These are phyloP conservation scores for Phytomonas francai DNA, from an alignment of 208 protist genomes.

Conservation along the genomic window DNA sequence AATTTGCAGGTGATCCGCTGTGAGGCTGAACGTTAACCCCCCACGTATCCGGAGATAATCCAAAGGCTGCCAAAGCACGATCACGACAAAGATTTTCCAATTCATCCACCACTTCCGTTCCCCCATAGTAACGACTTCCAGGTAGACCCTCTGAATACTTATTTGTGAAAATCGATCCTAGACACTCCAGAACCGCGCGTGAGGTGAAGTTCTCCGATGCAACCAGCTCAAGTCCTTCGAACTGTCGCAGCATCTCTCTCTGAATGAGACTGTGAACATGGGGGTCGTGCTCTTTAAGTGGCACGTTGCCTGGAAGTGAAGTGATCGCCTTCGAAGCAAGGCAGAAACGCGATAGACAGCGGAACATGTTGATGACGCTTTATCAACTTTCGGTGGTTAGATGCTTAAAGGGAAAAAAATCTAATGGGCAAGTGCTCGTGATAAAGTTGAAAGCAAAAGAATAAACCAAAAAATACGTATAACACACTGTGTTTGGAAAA, in stretches of 20 bases:
- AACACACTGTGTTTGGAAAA: background rate
- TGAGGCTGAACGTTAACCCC: slow-evolving; percentile 99
- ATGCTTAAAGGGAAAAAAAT: no score
- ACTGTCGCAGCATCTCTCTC: slow-evolving; percentile 84
- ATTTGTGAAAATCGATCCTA: slow-evolving; percentile 97
- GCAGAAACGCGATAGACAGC: slow-evolving; percentile 10
- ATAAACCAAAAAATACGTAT: background rate
- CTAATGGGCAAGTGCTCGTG: background rate
- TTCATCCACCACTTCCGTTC: slow-evolving; percentile 97
- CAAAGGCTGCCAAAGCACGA: slow-evolving; percentile 93
- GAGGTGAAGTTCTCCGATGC: slow-evolving; percentile 98
- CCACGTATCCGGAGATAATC: slow-evolving; percentile 92
- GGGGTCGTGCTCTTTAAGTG: slow-evolving; percentile 54
- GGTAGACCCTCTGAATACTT: slow-evolving; percentile 99
- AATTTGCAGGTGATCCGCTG: slow-evolving; percentile 97
- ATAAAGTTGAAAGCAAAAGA: background rate
- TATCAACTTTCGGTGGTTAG: background rate
- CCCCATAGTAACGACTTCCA: slow-evolving; percentile 97
- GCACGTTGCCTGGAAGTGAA: slow-evolving; percentile 19
- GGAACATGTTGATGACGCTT: slow-evolving; percentile 9
- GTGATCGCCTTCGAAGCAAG: slow-evolving; percentile 1
- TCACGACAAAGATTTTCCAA: slow-evolving; percentile 91
- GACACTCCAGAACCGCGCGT: slow-evolving; percentile 94
- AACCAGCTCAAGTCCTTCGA: slow-evolving; percentile 84
- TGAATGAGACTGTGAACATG: slow-evolving; percentile 78